These are phyloP conservation scores for Pontederia crassipes DNA, from an alignment of 176 grass and related monocot species.

Conservation along the genomic window DNA sequence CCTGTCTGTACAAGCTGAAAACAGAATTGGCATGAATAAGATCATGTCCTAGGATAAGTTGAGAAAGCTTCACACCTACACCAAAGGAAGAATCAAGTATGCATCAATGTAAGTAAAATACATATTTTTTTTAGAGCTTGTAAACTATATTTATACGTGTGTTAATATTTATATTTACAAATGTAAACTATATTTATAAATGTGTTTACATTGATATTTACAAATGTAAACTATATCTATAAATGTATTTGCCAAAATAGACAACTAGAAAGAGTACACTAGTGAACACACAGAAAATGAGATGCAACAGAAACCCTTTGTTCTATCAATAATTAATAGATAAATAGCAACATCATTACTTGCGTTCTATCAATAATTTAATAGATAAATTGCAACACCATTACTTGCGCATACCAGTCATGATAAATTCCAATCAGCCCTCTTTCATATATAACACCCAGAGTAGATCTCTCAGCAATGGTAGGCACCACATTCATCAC, in stretches of 20 bases:
- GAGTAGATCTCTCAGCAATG: conserved; percentile 37
- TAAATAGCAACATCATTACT: too few species aligned
- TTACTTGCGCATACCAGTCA: conserved; percentile 54
- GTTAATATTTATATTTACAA: too few species aligned
- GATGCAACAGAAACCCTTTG: not conserved
- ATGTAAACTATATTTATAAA: conserved; percentile 5
- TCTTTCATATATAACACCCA: conserved; percentile 73
- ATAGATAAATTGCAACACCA: not conserved
- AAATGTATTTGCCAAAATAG: too few species aligned
- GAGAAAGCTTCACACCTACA: conserved; percentile 79
- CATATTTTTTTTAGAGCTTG: too few species aligned
- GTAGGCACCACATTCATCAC: conserved; percentile 88
- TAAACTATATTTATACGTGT: too few species aligned
- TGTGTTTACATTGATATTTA: too few species aligned
- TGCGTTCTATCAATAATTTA: too few species aligned
- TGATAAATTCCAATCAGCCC: conserved; percentile 89
- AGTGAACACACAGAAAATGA: not conserved
- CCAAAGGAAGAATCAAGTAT: not conserved
- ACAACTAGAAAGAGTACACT: too few species aligned
- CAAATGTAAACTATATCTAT: too few species aligned
- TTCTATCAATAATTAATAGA: not conserved
- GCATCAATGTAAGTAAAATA: too few species aligned
- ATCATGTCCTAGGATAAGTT: conserved; percentile 78
- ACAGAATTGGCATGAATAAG: conserved; percentile 68
- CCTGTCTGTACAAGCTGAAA: conserved; percentile 77